Conservation (phyloP, 768 basidiomycete genomes). For the Candolleomyces eurysporus region DNA sequence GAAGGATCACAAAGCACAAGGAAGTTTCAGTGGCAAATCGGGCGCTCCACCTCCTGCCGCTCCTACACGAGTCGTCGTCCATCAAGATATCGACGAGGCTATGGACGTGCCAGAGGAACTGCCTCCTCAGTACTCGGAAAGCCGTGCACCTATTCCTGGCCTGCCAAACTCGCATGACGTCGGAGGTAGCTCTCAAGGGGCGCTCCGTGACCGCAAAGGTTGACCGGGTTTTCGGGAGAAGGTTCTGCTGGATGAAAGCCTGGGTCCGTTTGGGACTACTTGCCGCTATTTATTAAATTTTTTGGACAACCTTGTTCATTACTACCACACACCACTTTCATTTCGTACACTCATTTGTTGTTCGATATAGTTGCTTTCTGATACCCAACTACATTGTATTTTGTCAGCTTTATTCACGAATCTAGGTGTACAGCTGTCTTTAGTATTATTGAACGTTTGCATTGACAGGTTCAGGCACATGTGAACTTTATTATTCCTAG, state of each 20-base stretch:
- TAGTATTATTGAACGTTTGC: neutral
- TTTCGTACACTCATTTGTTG: neutral
- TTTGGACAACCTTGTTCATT: neutral
- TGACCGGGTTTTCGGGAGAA: neutral
- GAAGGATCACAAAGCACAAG: neutral
- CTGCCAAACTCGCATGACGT: conserved; percentile 9
- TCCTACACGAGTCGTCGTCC: conserved; percentile 20
- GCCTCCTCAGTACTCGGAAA: conserved; percentile 31
- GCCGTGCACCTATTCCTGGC: conserved; percentile 23
- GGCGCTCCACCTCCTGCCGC: neutral
- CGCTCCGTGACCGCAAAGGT: conserved; percentile 5
- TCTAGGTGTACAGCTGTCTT: neutral
- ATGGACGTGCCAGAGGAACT: conserved; percentile 21
- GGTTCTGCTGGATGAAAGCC: neutral
- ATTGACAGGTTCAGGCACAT: neutral
- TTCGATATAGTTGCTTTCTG: neutral
- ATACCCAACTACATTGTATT: neutral
- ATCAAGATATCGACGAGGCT: conserved; percentile 26
- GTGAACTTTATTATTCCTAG: neutral
- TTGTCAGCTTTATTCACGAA: neutral
- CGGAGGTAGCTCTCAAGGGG: neutral
- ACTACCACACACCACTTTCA: neutral
- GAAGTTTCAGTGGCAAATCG: neutral
- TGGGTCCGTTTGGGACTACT: neutral
- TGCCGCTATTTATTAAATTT: neutral